Conservation (phyloP, 805 yeast genomes). For the Starmerella roubikii region DNA sequence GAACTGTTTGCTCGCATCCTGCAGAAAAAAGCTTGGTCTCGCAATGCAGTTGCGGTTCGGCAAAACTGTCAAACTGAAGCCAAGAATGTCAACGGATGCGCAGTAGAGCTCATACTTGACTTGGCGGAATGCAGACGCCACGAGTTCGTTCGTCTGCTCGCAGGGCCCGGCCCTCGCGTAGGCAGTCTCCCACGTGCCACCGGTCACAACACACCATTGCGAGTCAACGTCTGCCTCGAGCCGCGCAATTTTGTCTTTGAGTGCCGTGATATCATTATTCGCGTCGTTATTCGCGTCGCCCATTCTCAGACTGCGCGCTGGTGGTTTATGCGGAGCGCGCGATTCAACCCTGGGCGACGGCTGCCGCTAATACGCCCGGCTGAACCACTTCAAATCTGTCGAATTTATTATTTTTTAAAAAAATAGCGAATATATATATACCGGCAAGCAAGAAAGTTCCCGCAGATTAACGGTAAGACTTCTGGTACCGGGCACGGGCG, state of each 20-base stretch:
- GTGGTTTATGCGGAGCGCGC: too few species aligned
- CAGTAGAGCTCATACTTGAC: constrained; percentile 15
- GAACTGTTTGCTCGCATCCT: not conserved
- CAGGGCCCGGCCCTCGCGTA: not conserved
- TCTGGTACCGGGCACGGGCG: constrained; percentile 99
- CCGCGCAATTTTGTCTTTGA: too few species aligned
- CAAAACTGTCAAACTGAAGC: constrained; percentile 8
- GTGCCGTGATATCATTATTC: too few species aligned
- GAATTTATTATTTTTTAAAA: constrained; percentile 5
- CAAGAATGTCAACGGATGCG: constrained; percentile 14
- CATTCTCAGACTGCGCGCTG: too few species aligned
- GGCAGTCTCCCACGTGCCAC: constrained; percentile 8
- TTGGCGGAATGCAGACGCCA: constrained; percentile 12
- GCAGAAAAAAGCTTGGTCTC: constrained; percentile 1
- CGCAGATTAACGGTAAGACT: constrained; percentile 98
- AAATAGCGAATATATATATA: constrained; percentile 11
- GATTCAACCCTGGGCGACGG: too few species aligned
- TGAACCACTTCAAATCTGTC: not conserved
- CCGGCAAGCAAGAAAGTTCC: not conserved
- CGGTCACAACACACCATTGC: constrained; percentile 5
- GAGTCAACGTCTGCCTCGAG: too few species aligned
- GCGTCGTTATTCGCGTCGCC: too few species aligned
- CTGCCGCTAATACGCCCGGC: too few species aligned
- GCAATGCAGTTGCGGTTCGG: constrained; percentile 10
- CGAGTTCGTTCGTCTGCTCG: not conserved